Base-by-base conservation (phyloP, 2,329 filamentous ascomycete genomes). In the Pseudogymnoascus sp. region DNA sequence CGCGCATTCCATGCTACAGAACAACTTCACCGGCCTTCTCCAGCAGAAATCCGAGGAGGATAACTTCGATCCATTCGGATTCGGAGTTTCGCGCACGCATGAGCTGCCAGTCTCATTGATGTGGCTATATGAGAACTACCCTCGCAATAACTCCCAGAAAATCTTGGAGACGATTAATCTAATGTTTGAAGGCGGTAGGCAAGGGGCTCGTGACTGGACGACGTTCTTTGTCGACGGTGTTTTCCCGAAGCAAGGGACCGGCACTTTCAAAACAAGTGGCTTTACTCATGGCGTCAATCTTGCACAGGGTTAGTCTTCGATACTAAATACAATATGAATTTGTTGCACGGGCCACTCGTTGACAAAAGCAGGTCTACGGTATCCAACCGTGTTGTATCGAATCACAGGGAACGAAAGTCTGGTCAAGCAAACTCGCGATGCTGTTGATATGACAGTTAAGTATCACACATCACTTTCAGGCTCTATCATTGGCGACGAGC, bases 1-100 rank as follows among this genome's bases (percentile, higher is more conserved):
- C 3, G 79, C 80, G 68, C 76, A 85, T 66, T 71, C 70, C 33
- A 86, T 86, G 83, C 75, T 86, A 16, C 73, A 75, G 62, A 71
- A 84, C 63, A 78, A 83, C 66, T 79, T 78, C 50, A 77, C 77
- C 1, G 83, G 83, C 0, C 78, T 82, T 62, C 71, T 81, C 14
- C 74, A 75, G 61, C 78, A 79, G 31, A 37, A 37, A 37, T 37
- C 35, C 35, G 68, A 72, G 1, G 56, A 59, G 14, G 77, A 80
- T 63, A 69, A 74, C 11, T 77, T 81, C 26, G 75, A 78, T 62
- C 67, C 68, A 62, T 70, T 67, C 67, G 73, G 70, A 50, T 72
- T 69, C 71, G 76, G 76, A 35, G 70, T 66, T 26, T 73, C 70
- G 19, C 70, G 76, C 14, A 72, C 75, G 21, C 76, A 77, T 35